These are phyloP conservation scores for Cryptococcus amylolentus DNA, from an alignment of 1,284 basidiomycete species.

Conservation along the genomic window DNA sequence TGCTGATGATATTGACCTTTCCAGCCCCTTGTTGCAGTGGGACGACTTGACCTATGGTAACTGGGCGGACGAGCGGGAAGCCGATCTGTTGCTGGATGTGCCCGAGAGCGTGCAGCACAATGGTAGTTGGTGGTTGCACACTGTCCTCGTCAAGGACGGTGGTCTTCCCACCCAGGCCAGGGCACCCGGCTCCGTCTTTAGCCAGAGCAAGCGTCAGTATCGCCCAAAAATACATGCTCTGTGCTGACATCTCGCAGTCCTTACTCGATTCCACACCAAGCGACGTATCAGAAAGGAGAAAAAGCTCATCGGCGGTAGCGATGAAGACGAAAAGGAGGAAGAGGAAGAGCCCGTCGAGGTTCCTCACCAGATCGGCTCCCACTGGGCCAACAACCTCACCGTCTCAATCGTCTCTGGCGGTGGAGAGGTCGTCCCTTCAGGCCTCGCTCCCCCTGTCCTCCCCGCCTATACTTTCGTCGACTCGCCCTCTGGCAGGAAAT, in stretches of 20 bases:
- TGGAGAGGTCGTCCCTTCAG: conserved; percentile 56
- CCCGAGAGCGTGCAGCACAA: conserved; percentile 70
- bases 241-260: conserved; percentile 54
- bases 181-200: conserved; percentile 62
- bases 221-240: conserved; percentile 5
- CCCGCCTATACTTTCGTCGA: conserved; percentile 56
- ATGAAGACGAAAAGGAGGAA: conserved; percentile 34
- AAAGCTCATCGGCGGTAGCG: conserved; percentile 63
- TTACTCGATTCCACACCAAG: conserved; percentile 77
- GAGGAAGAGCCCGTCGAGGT: conserved; percentile 14
- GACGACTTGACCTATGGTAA: conserved; percentile 77
- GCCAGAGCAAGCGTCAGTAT: conserved; percentile 71
- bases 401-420: conserved; percentile 77
- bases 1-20: conserved; percentile 52
- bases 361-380: conserved; percentile 57
- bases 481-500: conserved; percentile 54
- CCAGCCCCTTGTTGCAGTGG: conserved; percentile 55
- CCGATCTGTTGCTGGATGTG: conserved; percentile 65
- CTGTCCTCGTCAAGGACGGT: conserved; percentile 72
- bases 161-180: conserved; percentile 57
- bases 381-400: conserved; percentile 84
- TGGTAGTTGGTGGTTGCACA: conserved; percentile 74
- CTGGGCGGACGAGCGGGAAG: conserved; percentile 65
- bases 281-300: conserved; percentile 73
- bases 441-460: conserved; percentile 62